Evolutionary conservation across 1,284 basidiomycete genomes (phyloP).

Genomic region (Malassezia vespertilionis): DNA sequence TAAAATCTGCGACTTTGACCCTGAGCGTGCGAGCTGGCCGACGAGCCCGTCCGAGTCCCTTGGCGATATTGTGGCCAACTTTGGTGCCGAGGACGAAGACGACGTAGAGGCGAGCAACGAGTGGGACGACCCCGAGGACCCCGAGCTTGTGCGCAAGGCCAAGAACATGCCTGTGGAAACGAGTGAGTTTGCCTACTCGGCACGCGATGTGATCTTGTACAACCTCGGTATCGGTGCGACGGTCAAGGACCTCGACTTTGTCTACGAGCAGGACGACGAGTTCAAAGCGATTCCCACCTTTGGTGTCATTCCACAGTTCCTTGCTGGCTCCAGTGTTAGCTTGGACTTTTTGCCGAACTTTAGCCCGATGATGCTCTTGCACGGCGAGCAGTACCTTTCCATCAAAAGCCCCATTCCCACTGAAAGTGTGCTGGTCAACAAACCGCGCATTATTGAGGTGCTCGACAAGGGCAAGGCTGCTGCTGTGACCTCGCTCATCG

Average conservation of each 20-base stretch:
- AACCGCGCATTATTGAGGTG: slow-evolving; percentile 57
- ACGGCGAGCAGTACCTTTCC: slow-evolving; percentile 89
- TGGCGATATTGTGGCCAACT: slow-evolving; percentile 42
- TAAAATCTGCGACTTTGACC: slow-evolving; percentile 43
- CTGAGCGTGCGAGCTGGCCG: slow-evolving; percentile 42
- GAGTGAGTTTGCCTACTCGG: slow-evolving; percentile 56
- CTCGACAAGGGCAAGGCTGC: slow-evolving; percentile 45
- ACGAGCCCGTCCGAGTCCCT: slow-evolving; percentile 35
- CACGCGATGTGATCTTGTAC: slow-evolving; percentile 87
- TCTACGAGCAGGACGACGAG: slow-evolving; percentile 75
- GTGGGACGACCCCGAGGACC: slow-evolving; percentile 72
- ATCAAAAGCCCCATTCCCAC: slow-evolving; percentile 82
- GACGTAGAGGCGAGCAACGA: slow-evolving; percentile 26
- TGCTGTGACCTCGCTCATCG: slow-evolving; percentile 24
- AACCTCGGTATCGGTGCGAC: slow-evolving; percentile 93
- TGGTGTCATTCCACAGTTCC: slow-evolving; percentile 87
- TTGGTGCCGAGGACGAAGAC: slow-evolving; percentile 27
- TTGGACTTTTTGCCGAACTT: slow-evolving; percentile 87
- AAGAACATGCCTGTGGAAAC: slow-evolving; percentile 55
- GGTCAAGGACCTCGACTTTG: slow-evolving; percentile 80
- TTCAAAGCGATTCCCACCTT: slow-evolving; percentile 85
- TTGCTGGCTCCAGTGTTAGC: slow-evolving; percentile 41
- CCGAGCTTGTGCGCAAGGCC: slow-evolving; percentile 67
- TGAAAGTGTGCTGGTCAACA: slow-evolving; percentile 67
- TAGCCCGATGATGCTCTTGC: slow-evolving; percentile 86